phyloP scores from a whole-genome alignment of 768 basidiomycete species.

The Suillus americanus region DNA sequence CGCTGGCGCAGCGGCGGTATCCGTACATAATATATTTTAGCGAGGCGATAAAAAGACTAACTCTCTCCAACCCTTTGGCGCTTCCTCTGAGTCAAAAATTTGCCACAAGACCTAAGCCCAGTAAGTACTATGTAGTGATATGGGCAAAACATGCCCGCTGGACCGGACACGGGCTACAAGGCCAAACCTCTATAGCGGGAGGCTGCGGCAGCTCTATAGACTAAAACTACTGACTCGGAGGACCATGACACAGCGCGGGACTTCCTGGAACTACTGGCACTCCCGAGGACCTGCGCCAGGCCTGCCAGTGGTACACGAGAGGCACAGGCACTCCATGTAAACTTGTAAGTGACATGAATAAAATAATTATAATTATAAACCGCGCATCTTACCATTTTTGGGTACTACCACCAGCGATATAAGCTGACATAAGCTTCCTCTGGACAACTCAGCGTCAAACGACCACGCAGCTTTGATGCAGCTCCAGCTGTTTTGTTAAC shows the following conservation, averaged over 20 bases:
- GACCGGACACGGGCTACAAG: no score
- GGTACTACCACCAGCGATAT: not conserved
- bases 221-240: no score
- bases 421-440: not conserved
- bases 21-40: not conserved
- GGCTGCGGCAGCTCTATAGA: no score
- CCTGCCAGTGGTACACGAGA: no score
- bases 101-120: not conserved
- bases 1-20: not conserved
- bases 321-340: not conserved
- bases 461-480: not conserved
- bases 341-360: not conserved
- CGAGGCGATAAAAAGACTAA: not conserved
- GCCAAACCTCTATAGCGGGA: no score
- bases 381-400: not conserved
- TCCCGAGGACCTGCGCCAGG: no score
- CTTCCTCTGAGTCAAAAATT: not conserved
- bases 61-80: not conserved
- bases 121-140: not conserved
- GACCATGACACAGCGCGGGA: no score
- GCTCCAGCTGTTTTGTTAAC: not conserved
- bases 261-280: no score
- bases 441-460: not conserved
- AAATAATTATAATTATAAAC: not conserved
- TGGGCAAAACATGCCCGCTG: not conserved